Evolutionary conservation across 2,329 filamentous ascomycete species (phyloP).

Genomic region (Trichoderma breve): DNA sequence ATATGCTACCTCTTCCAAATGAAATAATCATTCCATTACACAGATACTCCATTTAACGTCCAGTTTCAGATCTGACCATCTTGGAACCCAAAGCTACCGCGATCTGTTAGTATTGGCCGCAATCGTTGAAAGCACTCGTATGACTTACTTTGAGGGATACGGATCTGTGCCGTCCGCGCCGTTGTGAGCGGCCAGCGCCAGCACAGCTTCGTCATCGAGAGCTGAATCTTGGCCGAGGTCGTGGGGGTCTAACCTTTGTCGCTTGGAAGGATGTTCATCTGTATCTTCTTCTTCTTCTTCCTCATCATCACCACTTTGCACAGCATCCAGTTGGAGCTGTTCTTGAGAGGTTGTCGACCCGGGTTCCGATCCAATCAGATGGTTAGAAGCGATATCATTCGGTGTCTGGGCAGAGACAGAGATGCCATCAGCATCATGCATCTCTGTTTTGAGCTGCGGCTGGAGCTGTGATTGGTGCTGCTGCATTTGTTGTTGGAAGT

Average conservation of each 20-base stretch:
- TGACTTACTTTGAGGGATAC: constrained; percentile 45
- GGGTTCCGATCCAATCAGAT: constrained; percentile 10
- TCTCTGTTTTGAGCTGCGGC: neutral
- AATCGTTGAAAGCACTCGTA: neutral
- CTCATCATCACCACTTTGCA: constrained; percentile 28
- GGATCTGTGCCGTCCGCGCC: constrained; percentile 36
- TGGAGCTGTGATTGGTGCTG: constrained; percentile 3
- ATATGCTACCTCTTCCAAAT: neutral
- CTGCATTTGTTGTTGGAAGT: neutral
- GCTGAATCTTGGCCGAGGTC: constrained; percentile 26
- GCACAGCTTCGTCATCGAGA: constrained; percentile 45
- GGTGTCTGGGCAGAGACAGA: neutral
- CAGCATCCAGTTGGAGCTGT: constrained; percentile 15
- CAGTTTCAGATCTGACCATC: constrained; percentile 34
- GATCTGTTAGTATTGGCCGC: neutral
- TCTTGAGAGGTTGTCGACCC: constrained; percentile 13
- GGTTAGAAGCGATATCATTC: constrained; percentile 7
- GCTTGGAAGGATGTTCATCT: constrained; percentile 41
- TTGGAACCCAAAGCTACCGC: constrained; percentile 39
- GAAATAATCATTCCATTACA: neutral
- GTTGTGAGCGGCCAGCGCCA: constrained; percentile 48
- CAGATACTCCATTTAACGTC: neutral
- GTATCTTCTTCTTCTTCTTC: constrained; percentile 22
- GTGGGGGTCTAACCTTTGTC: constrained; percentile 37
- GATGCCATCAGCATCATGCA: constrained; percentile 3